Conservation (phyloP, 2,329 filamentous ascomycete species). For the Geosmithia morbida region DNA sequence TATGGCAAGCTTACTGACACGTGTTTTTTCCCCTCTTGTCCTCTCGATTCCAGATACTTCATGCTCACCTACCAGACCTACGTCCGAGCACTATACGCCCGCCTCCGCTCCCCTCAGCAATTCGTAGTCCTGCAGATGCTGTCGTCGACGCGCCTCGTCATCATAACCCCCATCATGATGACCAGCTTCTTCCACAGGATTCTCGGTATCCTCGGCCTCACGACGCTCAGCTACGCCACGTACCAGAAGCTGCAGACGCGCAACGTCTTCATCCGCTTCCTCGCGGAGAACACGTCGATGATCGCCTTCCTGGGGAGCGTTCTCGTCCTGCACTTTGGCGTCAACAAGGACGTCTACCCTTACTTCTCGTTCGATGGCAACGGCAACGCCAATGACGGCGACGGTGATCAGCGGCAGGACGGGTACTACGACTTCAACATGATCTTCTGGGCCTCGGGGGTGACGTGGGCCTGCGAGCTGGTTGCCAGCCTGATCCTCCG, state of each 20-base stretch:
- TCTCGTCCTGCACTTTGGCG: slow-evolving; percentile 50
- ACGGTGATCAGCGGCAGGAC: not conserved
- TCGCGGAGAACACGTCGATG: slow-evolving; percentile 56
- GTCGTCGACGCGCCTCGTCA: slow-evolving; percentile 47
- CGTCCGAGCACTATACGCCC: slow-evolving; percentile 53
- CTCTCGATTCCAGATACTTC: slow-evolving; percentile 40
- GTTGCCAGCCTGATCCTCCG: slow-evolving; percentile 45
- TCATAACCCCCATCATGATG: slow-evolving; percentile 51
- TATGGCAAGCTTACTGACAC: too few species aligned
- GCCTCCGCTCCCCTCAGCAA: slow-evolving; percentile 48
- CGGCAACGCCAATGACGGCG: slow-evolving; percentile 18
- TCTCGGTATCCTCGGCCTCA: slow-evolving; percentile 38
- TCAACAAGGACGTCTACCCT: slow-evolving; percentile 54
- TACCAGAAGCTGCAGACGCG: slow-evolving; percentile 53
- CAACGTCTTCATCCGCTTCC: slow-evolving; percentile 52
- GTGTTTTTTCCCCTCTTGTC: too few species aligned
- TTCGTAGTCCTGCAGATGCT: slow-evolving; percentile 52
- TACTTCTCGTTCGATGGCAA: slow-evolving; percentile 50
- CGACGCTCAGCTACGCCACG: slow-evolving; percentile 42
- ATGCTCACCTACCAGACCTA: slow-evolving; percentile 59
- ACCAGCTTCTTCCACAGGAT: slow-evolving; percentile 41
- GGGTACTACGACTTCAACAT: slow-evolving; percentile 46
- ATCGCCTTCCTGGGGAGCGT: slow-evolving; percentile 52
- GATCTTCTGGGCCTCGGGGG: slow-evolving; percentile 46
- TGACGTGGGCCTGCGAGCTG: slow-evolving; percentile 56